A percentile compares a stretch with the other conserved stretches of the same genome.
Conservation (phyloP, 2,329 filamentous ascomycete genomes). For the Xylariaceae sp. region DNA sequence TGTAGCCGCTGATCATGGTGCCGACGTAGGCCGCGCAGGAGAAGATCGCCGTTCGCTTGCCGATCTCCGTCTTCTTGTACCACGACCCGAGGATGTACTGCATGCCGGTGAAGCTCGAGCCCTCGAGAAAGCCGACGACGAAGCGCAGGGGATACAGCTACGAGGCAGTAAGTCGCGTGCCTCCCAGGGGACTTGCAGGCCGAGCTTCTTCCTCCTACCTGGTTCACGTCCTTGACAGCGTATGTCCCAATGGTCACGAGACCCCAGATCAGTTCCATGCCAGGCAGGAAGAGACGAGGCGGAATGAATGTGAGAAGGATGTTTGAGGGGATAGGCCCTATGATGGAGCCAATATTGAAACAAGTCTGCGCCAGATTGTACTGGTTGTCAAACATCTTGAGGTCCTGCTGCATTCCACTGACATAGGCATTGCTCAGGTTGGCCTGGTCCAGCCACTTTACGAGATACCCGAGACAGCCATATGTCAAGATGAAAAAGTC, state of each 20-base stretch:
- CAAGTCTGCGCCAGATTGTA: conserved; percentile 4
- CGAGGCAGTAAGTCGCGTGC: background rate
- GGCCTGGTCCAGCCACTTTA: conserved; percentile 21
- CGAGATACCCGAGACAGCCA: conserved; percentile 19
- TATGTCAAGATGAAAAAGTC: conserved; percentile 24
- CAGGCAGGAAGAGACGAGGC: conserved; percentile 35
- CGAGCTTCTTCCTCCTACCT: conserved; percentile 3
- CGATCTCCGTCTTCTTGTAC: conserved; percentile 54
- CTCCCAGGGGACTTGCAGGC: background rate
- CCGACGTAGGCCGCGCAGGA: conserved; percentile 53
- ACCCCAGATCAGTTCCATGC: conserved; percentile 31
- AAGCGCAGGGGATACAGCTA: conserved; percentile 32
- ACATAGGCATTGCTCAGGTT: conserved; percentile 19
- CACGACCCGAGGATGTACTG: conserved; percentile 48
- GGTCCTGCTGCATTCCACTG: conserved; percentile 19
- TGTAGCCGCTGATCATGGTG: conserved; percentile 51
- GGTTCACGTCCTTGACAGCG: conserved; percentile 10
- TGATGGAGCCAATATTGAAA: conserved; percentile 7
- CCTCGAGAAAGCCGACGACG: conserved; percentile 37
- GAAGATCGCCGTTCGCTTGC: conserved; percentile 57
- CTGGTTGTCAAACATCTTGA: conserved; percentile 4
- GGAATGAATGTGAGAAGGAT: conserved; percentile 29
- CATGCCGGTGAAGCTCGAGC: conserved; percentile 38
- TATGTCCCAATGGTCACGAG: conserved; percentile 14
- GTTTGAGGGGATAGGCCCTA: conserved; percentile 14